phyloP scores from a whole-genome alignment of 129 eudicot species.

The Artemisia annua region DNA sequence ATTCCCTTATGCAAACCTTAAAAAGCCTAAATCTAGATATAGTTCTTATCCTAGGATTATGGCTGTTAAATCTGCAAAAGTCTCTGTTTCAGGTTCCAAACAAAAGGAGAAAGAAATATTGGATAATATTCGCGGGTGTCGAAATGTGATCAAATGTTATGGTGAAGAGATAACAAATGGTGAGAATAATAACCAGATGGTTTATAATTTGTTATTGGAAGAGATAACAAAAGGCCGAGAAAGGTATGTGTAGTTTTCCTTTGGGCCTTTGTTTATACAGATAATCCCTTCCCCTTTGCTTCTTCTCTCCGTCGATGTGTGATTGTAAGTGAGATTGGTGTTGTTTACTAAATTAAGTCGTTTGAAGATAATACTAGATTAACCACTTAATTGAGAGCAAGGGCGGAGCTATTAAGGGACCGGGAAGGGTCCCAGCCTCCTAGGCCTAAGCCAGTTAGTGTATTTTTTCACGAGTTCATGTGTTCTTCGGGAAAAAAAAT shows the following conservation, averaged over 20 bases:
- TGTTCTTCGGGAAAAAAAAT: too few species aligned
- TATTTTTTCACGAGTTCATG: too few species aligned
- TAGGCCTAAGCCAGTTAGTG: too few species aligned
- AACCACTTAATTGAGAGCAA: too few species aligned
- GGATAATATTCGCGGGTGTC: conserved; percentile 46
- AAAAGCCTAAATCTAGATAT: conserved; percentile 61
- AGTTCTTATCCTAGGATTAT: conserved; percentile 59
- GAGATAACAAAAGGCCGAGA: conserved; percentile 82
- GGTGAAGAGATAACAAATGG: conserved; percentile 75
- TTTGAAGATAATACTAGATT: too few species aligned
- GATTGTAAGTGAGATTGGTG: too few species aligned
- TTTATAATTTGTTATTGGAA: conserved; percentile 44
- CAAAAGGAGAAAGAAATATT: conserved; percentile 68
- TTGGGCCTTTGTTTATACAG: too few species aligned
- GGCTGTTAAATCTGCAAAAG: conserved; percentile 93
- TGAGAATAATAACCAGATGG: conserved; percentile 56
- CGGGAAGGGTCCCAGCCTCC: too few species aligned
- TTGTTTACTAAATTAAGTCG: too few species aligned
- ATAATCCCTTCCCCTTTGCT: too few species aligned
- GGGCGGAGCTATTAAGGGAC: too few species aligned
- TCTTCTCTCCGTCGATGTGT: too few species aligned
- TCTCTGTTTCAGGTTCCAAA: conserved; percentile 59
- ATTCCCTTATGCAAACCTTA: conserved; percentile 70
- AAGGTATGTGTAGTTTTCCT: conserved; percentile 37
- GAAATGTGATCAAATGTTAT: conserved; percentile 54